These are phyloP conservation scores for Gracilaria domingensis DNA, from an alignment of 23 red algal genomes.

Conservation along the genomic window DNA sequence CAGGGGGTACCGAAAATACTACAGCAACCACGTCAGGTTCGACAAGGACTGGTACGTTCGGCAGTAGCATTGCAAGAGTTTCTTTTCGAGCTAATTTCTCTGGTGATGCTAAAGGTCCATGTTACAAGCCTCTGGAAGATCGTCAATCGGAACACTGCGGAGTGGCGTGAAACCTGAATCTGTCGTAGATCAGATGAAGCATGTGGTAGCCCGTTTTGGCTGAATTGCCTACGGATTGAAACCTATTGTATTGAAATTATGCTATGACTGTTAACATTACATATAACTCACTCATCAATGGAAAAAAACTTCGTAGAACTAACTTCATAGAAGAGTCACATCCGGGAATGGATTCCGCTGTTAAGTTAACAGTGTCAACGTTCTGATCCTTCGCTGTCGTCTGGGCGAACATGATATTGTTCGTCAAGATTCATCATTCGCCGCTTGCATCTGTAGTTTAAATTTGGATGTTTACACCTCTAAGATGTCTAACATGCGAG, in stretches of 20 bases:
- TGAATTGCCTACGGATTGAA: too few relatives aligned
- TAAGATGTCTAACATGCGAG: too few relatives aligned
- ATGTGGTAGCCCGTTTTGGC: too few relatives aligned
- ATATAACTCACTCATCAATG: neutral
- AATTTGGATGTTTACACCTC: too few relatives aligned
- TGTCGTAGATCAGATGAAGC: neutral
- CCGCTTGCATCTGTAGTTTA: too few relatives aligned
- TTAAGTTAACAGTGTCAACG: too few relatives aligned
- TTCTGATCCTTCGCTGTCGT: too few relatives aligned
- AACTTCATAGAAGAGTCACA: neutral
- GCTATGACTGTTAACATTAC: neutral
- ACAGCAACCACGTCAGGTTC: neutral
- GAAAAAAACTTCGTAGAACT: neutral
- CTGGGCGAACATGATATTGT: too few relatives aligned
- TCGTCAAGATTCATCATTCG: too few relatives aligned
- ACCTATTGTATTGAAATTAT: neutral
- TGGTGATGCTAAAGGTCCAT: neutral
- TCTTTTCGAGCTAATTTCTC: neutral
- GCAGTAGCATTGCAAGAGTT: neutral
- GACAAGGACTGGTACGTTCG: neutral
- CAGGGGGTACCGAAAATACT: neutral
- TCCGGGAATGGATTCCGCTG: neutral
- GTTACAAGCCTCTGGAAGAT: neutral
- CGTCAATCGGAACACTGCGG: neutral
- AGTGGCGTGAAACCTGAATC: neutral